Evolutionary conservation across 2,329 filamentous ascomycete species (phyloP), one percentile per base, ranked within the genome.

Genomic region (Fusarium nanum): DNA sequence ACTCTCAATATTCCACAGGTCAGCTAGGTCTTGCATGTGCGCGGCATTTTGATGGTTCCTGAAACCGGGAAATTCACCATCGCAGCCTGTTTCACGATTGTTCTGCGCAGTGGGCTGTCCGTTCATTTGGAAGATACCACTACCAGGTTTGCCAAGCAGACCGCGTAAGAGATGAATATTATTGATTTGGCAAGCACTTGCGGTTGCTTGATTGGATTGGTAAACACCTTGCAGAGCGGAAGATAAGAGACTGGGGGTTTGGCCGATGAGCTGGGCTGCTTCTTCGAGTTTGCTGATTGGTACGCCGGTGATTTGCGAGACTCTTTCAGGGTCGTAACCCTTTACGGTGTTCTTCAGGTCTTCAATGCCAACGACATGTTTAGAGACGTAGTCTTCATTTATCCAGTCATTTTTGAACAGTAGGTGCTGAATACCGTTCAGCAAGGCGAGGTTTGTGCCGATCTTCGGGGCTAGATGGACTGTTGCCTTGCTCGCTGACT

Each of bases 61-160:
- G 3, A 57, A 57, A 1, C 55, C 55, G 1, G 55, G 55, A 2
- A 57, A 57, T 1, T 57, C 55, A 0, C 55, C 55, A 18, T 57
- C 55, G 0, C 46, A 57, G 1, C 55, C 55, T 2, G 55, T 52
- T 2, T 57, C 55, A 3, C 55, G 55, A 16, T 57, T 57, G 2
- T 57, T 57, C 32, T 52, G 55, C 1, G 55, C 55, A 0, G 45
- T 57, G 16, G 55, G 46, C 3, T 57, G 55, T 0, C 46, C 55
- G 3, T 57, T 57, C 55, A 57, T 57, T 20, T 57, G 55, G 7
- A 57, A 52, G 5, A 57, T 57, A 3, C 55, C 55, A 5, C 46
- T 57, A 3, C 45, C 32, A 2, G 45, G 23, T 4, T 57, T 57
- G 1, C 55, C 55, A 1, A 52, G 23, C 0, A 57, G 5, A 52